These are phyloP conservation scores for Neurospora sp. DNA, from an alignment of 495 filamentous ascomycete species.

Conservation along the genomic window DNA sequence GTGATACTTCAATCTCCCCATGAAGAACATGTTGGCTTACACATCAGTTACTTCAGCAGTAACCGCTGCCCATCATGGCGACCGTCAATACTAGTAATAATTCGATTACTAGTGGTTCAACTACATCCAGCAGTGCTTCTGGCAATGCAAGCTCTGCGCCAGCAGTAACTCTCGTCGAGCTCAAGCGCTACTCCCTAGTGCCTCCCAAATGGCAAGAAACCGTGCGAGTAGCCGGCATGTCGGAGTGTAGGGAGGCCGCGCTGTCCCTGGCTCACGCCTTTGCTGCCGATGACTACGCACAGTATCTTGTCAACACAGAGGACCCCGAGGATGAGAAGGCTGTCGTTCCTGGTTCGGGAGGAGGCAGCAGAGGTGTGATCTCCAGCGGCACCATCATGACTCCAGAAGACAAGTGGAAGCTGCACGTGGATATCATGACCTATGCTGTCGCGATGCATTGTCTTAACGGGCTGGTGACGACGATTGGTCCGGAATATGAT, in stretches of 20 bases:
- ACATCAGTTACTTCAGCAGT: not conserved
- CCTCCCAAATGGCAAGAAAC: conserved; percentile 34
- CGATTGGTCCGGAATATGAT: conserved; percentile 63
- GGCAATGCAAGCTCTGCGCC: not conserved
- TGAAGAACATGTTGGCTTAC: not conserved
- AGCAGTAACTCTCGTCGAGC: conserved; percentile 23
- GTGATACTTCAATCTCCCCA: not conserved
- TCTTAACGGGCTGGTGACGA: conserved; percentile 59
- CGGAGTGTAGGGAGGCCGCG: conserved; percentile 57
- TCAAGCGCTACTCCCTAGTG: conserved; percentile 38
- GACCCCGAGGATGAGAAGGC: conserved; percentile 38
- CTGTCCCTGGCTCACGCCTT: conserved; percentile 65
- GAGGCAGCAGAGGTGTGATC: not conserved
- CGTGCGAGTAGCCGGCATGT: conserved; percentile 48
- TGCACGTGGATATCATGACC: conserved; percentile 63
- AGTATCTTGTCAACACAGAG: conserved; percentile 60
- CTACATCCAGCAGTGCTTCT: not conserved
- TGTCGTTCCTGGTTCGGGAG: conserved; percentile 20
- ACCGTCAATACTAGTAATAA: conserved; percentile 23
- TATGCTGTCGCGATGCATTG: conserved; percentile 64
- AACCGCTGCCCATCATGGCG: conserved; percentile 20
- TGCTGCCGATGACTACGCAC: conserved; percentile 58
- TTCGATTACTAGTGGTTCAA: conserved; percentile 5
- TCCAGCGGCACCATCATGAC: not conserved
- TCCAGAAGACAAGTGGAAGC: conserved; percentile 55